Evolutionary conservation across 139 green algal species (phyloP).

Genomic region (Ettlia oleoabundans): DNA sequence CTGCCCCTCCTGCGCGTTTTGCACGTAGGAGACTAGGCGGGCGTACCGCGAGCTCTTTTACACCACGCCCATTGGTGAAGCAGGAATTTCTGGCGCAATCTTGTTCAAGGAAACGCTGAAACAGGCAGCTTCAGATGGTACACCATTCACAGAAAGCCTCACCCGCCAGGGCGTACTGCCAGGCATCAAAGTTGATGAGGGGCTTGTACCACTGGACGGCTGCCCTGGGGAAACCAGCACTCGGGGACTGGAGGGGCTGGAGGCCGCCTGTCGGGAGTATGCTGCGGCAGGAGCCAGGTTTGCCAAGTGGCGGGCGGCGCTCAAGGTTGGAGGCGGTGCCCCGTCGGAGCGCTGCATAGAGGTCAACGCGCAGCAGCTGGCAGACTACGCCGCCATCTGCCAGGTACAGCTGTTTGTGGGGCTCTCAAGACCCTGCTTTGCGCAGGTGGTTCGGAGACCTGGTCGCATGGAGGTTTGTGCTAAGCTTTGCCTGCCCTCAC

Average conservation of each 20-base stretch:
- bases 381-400: constrained; percentile 89
- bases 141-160: constrained; percentile 78
- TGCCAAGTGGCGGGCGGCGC: constrained; percentile 94
- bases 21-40: constrained; percentile 56
- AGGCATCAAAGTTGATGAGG: constrained; percentile 88
- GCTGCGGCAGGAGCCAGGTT: constrained; percentile 66
- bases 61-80: constrained; percentile 65
- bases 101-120: constrained; percentile 95
- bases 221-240: constrained; percentile 85
- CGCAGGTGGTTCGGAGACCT: no score
- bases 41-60: constrained; percentile 80
- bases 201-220: constrained; percentile 76
- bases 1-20: background rate
- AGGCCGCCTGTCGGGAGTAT: constrained; percentile 72
- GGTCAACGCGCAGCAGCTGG: constrained; percentile 87
- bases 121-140: constrained; percentile 67
- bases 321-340: constrained; percentile 70
- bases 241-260: constrained; percentile 83
- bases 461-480: no score
- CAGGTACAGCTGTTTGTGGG: no score
- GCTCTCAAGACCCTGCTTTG: no score
- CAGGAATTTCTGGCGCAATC: constrained; percentile 79
- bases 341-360: constrained; percentile 72
- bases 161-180: constrained; percentile 68
- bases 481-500: no score